These are phyloP conservation scores for Vicia faba DNA, from an alignment of 306 rosid species.

Conservation along the genomic window DNA sequence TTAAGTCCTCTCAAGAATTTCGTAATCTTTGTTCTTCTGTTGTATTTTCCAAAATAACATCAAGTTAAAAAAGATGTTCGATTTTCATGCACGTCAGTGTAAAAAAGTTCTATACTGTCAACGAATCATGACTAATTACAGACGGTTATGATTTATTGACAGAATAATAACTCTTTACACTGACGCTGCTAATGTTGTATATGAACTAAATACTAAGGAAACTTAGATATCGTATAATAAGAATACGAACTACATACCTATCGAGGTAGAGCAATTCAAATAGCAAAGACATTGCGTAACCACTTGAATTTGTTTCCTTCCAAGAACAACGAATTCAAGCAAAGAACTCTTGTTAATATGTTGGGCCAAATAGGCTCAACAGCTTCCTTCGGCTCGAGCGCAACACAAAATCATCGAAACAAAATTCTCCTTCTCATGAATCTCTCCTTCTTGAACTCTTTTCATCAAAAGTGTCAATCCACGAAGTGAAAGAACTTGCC, in stretches of 20 bases:
- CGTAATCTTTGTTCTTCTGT: constrained; percentile 62
- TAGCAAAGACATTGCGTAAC: constrained; percentile 56
- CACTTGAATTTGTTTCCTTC: constrained; percentile 42
- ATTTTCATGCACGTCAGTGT: background rate
- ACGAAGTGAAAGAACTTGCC: constrained; percentile 72
- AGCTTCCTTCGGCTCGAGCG: constrained; percentile 75
- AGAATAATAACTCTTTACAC: background rate
- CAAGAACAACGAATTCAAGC: constrained; percentile 67
- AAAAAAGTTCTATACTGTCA: background rate
- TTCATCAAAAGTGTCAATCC: constrained; percentile 63
- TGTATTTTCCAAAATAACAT: constrained; percentile 33
- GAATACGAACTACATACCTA: constrained; percentile 44
- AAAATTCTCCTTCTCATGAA: constrained; percentile 51
- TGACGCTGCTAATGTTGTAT: too few species aligned
- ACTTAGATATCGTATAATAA: background rate
- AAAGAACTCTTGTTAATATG: constrained; percentile 56
- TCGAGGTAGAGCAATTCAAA: constrained; percentile 67
- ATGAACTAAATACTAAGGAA: too few species aligned
- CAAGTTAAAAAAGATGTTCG: background rate
- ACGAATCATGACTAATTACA: background rate
- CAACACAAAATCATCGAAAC: constrained; percentile 58
- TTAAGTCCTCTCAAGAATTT: constrained; percentile 57
- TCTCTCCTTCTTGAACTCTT: constrained; percentile 64
- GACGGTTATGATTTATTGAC: background rate
- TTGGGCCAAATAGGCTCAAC: constrained; percentile 64